Base-by-base conservation (phyloP, 371 early-diverging fungal genomes). In the Actinomortierella wolfii region DNA sequence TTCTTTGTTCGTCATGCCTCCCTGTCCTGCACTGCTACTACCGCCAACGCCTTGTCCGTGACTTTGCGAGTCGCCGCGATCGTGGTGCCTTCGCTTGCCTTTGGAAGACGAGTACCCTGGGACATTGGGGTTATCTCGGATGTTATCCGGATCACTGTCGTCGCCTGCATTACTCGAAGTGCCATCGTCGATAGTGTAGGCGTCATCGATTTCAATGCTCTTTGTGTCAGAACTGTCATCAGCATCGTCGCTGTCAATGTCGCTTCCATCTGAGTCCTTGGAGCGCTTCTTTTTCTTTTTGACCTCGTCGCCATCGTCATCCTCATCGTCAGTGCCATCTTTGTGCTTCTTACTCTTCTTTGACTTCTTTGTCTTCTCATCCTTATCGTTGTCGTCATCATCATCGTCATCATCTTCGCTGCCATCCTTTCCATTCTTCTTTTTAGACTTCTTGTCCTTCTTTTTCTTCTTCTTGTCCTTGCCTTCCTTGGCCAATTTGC, bases 341-440 rank as follows among this genome's bases (percentile, higher is more conserved):
- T 44, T 4, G 15, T n/a, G 44, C 20, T 47, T 21, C 21, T 3
- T 47, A 6, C 21, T 21, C 8, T 47, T 47, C 21, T 47, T 47
- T 2, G 9, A 11, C 20, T 24, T 8, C 20, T 47, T 47, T 8
- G 9, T 47, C 3, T 2, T 47, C 47, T 11, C 21, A 21, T 6
- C 24, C 47, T 21, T 21, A n/a, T 56, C 23, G n/a, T 7, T 21
- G 18, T 52, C 15, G 4, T 56, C 43, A 15, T 56, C 44, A 3
- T 61, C 57, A 13, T 52, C 44, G 1, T 50, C 54, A 50, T 60
- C 54, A n/a, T 67, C 54, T 5, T 57, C 58, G 5, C 46, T 46
- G 9, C 50, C 29, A 20, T 47, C 24, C 11, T 57, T 46, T 8
- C 20, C 29, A 11, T 44, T 26, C 17, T 18, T 46, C 18, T 56